Percentiles rank a stretch among this genome's conserved stretches.
phyloP scores from a whole-genome alignment of 2,329 filamentous ascomycete species.

The Cadophora gregata region DNA sequence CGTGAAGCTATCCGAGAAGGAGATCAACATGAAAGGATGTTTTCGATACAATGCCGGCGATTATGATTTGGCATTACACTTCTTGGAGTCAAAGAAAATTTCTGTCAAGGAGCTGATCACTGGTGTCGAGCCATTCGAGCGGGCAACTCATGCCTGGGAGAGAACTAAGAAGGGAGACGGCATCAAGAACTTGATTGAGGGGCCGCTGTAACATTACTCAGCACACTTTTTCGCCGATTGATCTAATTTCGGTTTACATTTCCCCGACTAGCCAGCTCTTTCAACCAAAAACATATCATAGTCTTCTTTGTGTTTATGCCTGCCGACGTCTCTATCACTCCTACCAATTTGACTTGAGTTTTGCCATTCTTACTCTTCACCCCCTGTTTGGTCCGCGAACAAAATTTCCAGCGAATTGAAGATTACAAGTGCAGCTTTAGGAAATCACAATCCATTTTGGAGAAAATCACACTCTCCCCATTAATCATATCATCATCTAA shows the following conservation, averaged over 20 bases:
- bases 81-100: slow-evolving; percentile 46
- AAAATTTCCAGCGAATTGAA: too few species aligned
- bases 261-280: not conserved
- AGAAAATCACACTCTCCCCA: not conserved
- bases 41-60: slow-evolving; percentile 58
- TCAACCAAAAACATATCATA: too few species aligned
- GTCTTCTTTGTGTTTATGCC: too few species aligned
- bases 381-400: too few species aligned
- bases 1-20: slow-evolving; percentile 54
- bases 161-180: slow-evolving; percentile 30
- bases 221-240: not conserved
- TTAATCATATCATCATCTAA: not conserved
- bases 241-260: not conserved
- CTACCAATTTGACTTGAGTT: too few species aligned
- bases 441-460: not conserved
- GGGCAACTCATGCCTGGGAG: slow-evolving; percentile 53
- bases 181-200: slow-evolving; percentile 36
- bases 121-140: slow-evolving; percentile 49
- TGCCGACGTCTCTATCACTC: too few species aligned
- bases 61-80: slow-evolving; percentile 55
- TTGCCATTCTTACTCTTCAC: too few species aligned
- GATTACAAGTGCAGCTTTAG: not conserved
- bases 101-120: slow-evolving; percentile 46
- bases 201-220: slow-evolving; percentile 26
- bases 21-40: slow-evolving; percentile 54